Base-by-base conservation (phyloP, 495 filamentous ascomycete species). In the Aspergillus ellipticus region DNA sequence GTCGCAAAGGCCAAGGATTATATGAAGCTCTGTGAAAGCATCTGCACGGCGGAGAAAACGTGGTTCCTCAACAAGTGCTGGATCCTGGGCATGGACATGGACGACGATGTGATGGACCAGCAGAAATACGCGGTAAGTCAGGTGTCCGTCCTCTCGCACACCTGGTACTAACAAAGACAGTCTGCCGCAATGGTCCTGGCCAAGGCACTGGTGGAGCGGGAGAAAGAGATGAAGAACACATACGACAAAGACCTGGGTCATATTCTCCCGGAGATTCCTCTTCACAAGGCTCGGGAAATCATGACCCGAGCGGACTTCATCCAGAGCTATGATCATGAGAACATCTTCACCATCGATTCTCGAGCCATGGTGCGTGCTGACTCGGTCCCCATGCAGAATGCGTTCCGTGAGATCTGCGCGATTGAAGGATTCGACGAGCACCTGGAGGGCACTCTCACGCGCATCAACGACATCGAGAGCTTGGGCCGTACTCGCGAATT, bases 101-200 rank as follows among this genome's bases (percentile, higher is more conserved):
- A 98, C 61, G 94, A 98, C 74, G 94, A 98, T 71, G 94, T 97
- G 37, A 97, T 98, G 94, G 91, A 97, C 65, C 87, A 97, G 72
- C 94, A 97, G 61, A 98, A 98, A 67, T 94, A 88, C 73, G 87
- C 93, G 28, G 87, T 90, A 71, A 69, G 85, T 77, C 31, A 29
- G 24, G 24, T 28, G 24, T 7, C 24, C 24, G 20, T 31, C 11
- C 13, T 21, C 15, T 37, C 19, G 8, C 8, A 22, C 10, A 5
- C 16, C 11, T 42, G 13, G 2, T 52, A 54, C 56, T 58, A 56
- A 63, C 24, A 47, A 22, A 20, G 39, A 46, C 33, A 90, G 81
- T 89, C 91, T 11, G 90, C 93, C 7, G 92, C 94, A 15, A 94
- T 97, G 84, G 89, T 97, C 15, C 80, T 98, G 3, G 94, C 95